Base-by-base conservation (phyloP, 2,329 filamentous ascomycete genomes). In the Dactylonectria macrodidyma region DNA sequence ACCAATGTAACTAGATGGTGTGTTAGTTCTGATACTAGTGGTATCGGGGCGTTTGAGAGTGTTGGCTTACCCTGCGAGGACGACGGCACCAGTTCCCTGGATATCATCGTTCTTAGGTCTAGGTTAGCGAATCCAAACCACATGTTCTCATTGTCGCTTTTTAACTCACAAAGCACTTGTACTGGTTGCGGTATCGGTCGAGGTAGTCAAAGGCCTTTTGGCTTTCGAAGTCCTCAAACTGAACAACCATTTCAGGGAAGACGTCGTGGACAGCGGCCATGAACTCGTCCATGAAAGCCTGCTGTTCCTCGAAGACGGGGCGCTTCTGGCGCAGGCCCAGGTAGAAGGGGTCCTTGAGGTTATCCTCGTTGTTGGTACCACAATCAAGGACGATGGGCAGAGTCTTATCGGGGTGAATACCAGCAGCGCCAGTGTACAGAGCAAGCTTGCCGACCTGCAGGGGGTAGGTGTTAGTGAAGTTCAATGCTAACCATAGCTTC, bases 211-310 rank as follows among this genome's bases (percentile, higher is more conserved):
- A 99, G 54, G 96, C 95, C 83, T 91, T 91, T 75, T 90, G 88
- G 78, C 95, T 97, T 86, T 98, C 97, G 83, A 97, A 98, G 79
- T 98, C 96, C 81, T 98, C 95, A 76, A 97, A 98, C 81, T 98
- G 96, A 70, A 98, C 93, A 52, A 92, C 82, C 89, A 88, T 91
- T 14, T 87, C 83, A 33, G 88, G 89, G 81, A 84, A 90, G 34
- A 91, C 88, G 36, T 97, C 94, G 65, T 92, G 92, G 68, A 94
- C 89, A 65, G 96, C 95, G 77, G 90, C 89, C 96, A 99, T 98
- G 86, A 99, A 92, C 86, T 98, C 96, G 79, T 98, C 96, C 86
- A 98, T 90, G 83, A 98, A 98, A 72, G 94, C 93, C 80, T 92
- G 91, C 84, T 97, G 94, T 76, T 95, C 91, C 60, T 92, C 88